Percentiles rank a stretch among this genome's conserved stretches.
Conservation (phyloP, 805 yeast genomes). For the Candida gorgasii region DNA sequence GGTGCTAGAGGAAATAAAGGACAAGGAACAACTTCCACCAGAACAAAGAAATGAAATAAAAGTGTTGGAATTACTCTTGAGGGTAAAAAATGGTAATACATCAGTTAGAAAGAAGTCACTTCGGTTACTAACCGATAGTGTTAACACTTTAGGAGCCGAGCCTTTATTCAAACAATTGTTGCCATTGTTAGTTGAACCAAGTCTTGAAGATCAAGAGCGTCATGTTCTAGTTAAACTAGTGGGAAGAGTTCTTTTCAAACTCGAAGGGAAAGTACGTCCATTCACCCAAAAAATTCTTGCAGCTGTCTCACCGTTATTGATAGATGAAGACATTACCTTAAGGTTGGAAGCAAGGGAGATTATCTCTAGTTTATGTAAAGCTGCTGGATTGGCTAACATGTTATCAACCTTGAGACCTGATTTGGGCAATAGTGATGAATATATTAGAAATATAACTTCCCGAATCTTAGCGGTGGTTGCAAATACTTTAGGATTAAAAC, state of each 20-base stretch:
- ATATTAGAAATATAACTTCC: conserved; percentile 72
- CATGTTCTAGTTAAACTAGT: conserved; percentile 77
- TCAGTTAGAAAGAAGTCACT: conserved; percentile 66
- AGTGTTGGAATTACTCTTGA: conserved; percentile 63
- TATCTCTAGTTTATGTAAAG: conserved; percentile 69
- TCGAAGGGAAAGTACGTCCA: conserved; percentile 69
- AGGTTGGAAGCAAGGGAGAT: conserved; percentile 80
- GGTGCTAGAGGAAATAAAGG: conserved; percentile 40
- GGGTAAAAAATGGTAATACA: conserved; percentile 78
- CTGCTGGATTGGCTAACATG: conserved; percentile 81
- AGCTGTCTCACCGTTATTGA: conserved; percentile 75
- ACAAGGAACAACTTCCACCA: conserved; percentile 27
- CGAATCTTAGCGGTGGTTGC: conserved; percentile 84
- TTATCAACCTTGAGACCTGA: conserved; percentile 80
- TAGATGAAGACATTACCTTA: conserved; percentile 76
- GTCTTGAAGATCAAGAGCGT: conserved; percentile 78
- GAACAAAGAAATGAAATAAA: conserved; percentile 61
- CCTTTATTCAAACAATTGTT: conserved; percentile 67
- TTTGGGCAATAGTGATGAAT: conserved; percentile 80
- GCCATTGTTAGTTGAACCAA: conserved; percentile 72
- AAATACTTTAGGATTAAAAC: conserved; percentile 69
- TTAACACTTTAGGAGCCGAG: conserved; percentile 67
- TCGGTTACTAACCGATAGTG: conserved; percentile 58
- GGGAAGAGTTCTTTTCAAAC: conserved; percentile 63
- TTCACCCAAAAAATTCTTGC: conserved; percentile 69